These are phyloP conservation scores for Hypoxylon lenormandii DNA, from an alignment of 495 filamentous ascomycete genomes.

Conservation along the genomic window DNA sequence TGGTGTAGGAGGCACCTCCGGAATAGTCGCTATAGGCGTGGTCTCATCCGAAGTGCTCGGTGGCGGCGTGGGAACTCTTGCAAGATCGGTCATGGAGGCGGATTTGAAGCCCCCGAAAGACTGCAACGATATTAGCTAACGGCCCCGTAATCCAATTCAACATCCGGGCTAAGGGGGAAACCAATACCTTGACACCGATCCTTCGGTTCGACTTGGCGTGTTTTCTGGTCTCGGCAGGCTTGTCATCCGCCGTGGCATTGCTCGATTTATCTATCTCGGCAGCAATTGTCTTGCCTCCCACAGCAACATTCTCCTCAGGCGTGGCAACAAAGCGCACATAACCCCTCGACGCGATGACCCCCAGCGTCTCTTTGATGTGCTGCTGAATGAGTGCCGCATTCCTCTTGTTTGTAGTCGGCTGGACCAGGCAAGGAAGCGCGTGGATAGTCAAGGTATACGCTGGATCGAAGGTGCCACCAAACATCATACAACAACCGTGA, in stretches of 20 bases:
- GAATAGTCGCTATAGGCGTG: conserved; percentile 48
- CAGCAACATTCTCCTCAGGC: conserved; percentile 76
- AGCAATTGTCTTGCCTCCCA: conserved; percentile 74
- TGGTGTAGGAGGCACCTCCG: conserved; percentile 51
- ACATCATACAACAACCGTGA: conserved; percentile 79
- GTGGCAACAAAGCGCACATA: conserved; percentile 77
- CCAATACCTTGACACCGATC: conserved; percentile 48
- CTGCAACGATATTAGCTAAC: conserved; percentile 39
- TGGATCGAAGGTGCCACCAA: conserved; percentile 78
- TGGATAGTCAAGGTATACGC: conserved; percentile 84
- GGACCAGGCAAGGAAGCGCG: conserved; percentile 74
- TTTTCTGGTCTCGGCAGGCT: conserved; percentile 42
- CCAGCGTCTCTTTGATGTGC: conserved; percentile 74
- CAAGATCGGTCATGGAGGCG: conserved; percentile 44
- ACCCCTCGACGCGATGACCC: conserved; percentile 72
- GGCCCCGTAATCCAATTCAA: conserved; percentile 10
- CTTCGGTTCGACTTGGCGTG: conserved; percentile 43
- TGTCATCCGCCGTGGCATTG: conserved; percentile 36
- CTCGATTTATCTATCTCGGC: conserved; percentile 73
- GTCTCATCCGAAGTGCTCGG: conserved; percentile 47
- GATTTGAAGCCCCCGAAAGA: conserved; percentile 48
- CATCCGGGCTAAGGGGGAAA: conserved; percentile 10
- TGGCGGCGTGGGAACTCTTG: conserved; percentile 42
- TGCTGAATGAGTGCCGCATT: conserved; percentile 79
- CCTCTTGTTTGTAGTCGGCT: conserved; percentile 82